A percentile compares a stretch with the other conserved stretches of the same genome.
Conservation (phyloP, 2,329 filamentous ascomycete species). For the Aspergillus fumigatus region DNA sequence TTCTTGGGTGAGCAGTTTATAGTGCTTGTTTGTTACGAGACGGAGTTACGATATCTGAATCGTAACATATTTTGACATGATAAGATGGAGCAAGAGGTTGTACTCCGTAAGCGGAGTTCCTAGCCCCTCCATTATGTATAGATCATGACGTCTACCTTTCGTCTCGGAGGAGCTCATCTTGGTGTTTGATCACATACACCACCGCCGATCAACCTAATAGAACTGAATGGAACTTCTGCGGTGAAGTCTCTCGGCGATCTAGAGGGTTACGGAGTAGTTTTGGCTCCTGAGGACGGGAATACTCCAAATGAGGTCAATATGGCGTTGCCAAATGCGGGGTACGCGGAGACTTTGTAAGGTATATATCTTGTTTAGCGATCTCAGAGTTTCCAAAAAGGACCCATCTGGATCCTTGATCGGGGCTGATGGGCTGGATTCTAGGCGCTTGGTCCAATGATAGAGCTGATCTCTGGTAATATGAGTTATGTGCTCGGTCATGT, state of each 20-base stretch:
- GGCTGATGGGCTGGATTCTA: neutral
- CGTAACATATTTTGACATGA: neutral
- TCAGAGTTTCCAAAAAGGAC: neutral
- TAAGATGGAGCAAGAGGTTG: neutral
- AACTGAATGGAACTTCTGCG: neutral
- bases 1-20: neutral
- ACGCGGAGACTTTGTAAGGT: neutral
- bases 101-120: neutral
- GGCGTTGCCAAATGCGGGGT: conserved; percentile 5
- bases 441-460: neutral
- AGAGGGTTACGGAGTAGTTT: neutral
- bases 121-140: neutral
- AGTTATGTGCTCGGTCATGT: too few relatives aligned
- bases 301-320: conserved; percentile 5
- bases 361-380: neutral
- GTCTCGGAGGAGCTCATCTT: too few relatives aligned
- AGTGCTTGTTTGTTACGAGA: neutral
- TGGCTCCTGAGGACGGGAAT: neutral
- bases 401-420: neutral
- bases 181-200: neutral
- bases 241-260: neutral
- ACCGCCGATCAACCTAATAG: neutral
- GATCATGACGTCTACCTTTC: neutral
- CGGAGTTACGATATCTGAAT: too few relatives aligned
- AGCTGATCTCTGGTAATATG: neutral